phyloP scores from a whole-genome alignment of 2,329 filamentous ascomycete genomes.

The Domatiomyces globalis region DNA sequence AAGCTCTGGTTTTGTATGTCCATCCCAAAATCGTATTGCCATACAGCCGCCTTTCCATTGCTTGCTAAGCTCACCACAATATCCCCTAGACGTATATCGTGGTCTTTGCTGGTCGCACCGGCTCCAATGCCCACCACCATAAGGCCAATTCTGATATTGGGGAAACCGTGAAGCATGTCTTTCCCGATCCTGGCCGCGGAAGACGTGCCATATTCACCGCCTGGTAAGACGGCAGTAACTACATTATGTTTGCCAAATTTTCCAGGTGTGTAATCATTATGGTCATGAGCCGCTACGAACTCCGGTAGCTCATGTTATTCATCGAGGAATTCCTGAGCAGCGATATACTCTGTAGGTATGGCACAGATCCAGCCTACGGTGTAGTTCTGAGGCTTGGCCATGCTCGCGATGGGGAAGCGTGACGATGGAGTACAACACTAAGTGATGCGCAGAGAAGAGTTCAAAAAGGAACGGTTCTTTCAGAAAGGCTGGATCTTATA shows the following conservation, averaged over 20 bases:
- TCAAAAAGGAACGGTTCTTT: too few relatives aligned
- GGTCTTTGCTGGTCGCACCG: too few relatives aligned
- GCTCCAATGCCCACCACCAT: slow-evolving; percentile 28
- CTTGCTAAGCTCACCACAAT: too few relatives aligned
- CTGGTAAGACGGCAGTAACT: slow-evolving; percentile 22
- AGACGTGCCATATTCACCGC: slow-evolving; percentile 20
- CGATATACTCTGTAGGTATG: slow-evolving; percentile 25
- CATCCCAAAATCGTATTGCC: too few relatives aligned
- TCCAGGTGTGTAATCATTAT: slow-evolving; percentile 22
- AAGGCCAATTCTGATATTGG: slow-evolving; percentile 24
- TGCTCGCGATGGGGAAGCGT: too few relatives aligned
- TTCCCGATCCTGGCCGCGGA: slow-evolving; percentile 23
- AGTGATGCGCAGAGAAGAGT: too few relatives aligned
- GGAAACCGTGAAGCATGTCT: slow-evolving; percentile 22
- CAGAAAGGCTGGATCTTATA: too few relatives aligned
- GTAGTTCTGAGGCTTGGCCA: slow-evolving; percentile 17
- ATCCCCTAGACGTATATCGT: too few relatives aligned
- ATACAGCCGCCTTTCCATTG: too few relatives aligned
- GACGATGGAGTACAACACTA: too few relatives aligned
- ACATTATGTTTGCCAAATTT: slow-evolving; percentile 21
- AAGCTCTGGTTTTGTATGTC: too few relatives aligned
- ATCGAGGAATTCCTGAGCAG: slow-evolving; percentile 29
- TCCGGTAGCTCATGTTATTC: slow-evolving; percentile 25
- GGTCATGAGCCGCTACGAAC: slow-evolving; percentile 13
- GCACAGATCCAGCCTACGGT: slow-evolving; percentile 36